Evolutionary conservation across 805 yeast genomes (phyloP).

Genomic region (Saturnispora gosingensis): DNA sequence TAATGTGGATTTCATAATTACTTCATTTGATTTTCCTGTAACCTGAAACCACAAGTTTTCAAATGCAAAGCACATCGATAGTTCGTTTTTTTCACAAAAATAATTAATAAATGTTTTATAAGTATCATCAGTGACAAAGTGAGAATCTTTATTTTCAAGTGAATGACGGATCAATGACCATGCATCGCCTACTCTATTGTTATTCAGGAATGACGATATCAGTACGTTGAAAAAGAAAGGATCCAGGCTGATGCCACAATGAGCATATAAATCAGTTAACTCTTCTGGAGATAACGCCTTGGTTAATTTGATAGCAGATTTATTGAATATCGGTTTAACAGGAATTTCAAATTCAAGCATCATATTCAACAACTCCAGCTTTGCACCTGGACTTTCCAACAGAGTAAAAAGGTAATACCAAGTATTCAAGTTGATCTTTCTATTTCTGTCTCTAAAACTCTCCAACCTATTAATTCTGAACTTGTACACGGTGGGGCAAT

Average conservation of each 20-base stretch:
- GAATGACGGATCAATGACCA: constrained; percentile 13
- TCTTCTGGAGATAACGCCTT: constrained; percentile 12
- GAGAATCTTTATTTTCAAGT: not conserved
- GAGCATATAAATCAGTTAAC: constrained; percentile 12
- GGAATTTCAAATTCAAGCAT: constrained; percentile 19
- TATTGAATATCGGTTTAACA: constrained; percentile 17
- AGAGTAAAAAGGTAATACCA: constrained; percentile 23
- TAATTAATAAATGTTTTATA: constrained; percentile 16
- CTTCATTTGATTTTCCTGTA: constrained; percentile 10
- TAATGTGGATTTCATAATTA: constrained; percentile 15
- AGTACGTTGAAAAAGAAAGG: constrained; percentile 18
- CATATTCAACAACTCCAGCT: constrained; percentile 15
- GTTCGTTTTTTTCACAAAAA: constrained; percentile 16
- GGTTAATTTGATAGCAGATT: constrained; percentile 14
- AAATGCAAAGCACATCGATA: constrained; percentile 21
- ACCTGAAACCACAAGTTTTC: constrained; percentile 14
- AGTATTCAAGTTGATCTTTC: constrained; percentile 19
- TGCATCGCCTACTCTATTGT: constrained; percentile 13
- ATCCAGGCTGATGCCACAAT: constrained; percentile 10
- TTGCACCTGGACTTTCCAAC: constrained; percentile 13
- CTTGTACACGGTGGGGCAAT: constrained; percentile 13
- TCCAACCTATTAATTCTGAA: constrained; percentile 17
- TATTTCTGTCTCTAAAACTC: constrained; percentile 9
- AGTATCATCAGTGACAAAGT: constrained; percentile 15
- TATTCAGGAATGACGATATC: constrained; percentile 14